Evolutionary conservation across 2,329 filamentous ascomycete genomes (phyloP), one percentile per base, ranked within the genome.

Genomic region (Aspergillus sojae): DNA sequence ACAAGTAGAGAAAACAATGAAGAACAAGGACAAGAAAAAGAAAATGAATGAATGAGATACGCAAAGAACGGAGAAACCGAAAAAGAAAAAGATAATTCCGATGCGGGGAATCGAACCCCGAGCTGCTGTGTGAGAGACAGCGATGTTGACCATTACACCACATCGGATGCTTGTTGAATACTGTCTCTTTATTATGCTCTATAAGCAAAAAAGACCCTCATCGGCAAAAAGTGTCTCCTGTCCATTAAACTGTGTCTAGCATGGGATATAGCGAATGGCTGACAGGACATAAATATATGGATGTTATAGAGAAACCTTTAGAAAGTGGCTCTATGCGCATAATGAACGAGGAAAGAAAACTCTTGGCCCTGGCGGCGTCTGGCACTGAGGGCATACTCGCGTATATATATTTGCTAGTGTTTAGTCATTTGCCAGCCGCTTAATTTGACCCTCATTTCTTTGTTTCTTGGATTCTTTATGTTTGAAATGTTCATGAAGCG

Each of bases 141-240:
- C 60, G 56, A 65, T 65, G 63, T 61, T 63, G 57, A 54, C 63
- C 63, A 62, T 63, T 65, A 63, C 63, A 63, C 61, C 55, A 65
- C 62, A 59, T 65, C 63, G 61, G 63, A 63, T 41, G 19, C 1
- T 46, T 3, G n/a, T 43, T 56, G 53, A 26, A 26, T 26, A 23
- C 23, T 1, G 23, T 23, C 23, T 23, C 3, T 3, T 23, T 23
- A 23, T 23, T 23, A 23, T 23, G 3, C 23, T 23, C 3, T 23
- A 23, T 23, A 23, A 23, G 23, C 23, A 23, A 23, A 23, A 23
- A 23, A 1, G 3, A 1, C 23, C 23, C 23, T 23, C 23, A 3
- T 23, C 14, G 32, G 23, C 12, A 5, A n/a, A 21, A 21, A 21
- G 21, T 21, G 21, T 12, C 0, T 34, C 3, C 10, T 12, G 1